Evolutionary conservation across 495 filamentous ascomycete genomes (phyloP), one percentile per base, ranked within the genome.

Genomic region (Acidiella bohemica): DNA sequence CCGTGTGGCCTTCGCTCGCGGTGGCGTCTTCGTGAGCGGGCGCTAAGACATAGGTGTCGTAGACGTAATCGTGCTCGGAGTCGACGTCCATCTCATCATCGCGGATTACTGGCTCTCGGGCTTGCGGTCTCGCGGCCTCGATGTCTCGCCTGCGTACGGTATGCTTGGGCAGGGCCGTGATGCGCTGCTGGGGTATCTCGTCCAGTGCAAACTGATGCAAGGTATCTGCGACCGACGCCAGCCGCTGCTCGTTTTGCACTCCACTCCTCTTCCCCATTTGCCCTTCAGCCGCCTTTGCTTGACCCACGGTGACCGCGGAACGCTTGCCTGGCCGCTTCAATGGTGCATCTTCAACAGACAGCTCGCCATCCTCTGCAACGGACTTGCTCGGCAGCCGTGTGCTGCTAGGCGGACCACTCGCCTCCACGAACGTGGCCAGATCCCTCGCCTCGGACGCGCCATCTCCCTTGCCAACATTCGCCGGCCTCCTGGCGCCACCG

Each of bases 1-100:
- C 52, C 1, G 62, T 51, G 10, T 45, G 46, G 33, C 59, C 53
- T 37, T 23, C 30, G n/a, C 12, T 11, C 6, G 32, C 4, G 18
- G 2, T 19, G 2, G 19, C 13, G 8, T 16, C 44, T 5, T 4
- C 28, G 12, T 23, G 12, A 11, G n/a, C 13, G 17, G 39, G 26
- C 12, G 61, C 57, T 37, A 68, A 68, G 14, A 78, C 62, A 49
- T 75, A 80, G 7, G 67, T 74, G 49, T 80, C 76, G 54, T 75
- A 74, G 32, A 78, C 72, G 53, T 71, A 80, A 31, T 73, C 69
- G n/a, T 47, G 58, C 8, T 76, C 72, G 7, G 51, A 54, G 16
- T 58, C 57, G 4, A 55, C 46, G 19, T 62, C 51, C 44, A 56
- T 53, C 42, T 44, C 37, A 10, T 36, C 44, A 31, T 53, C 36